Conservation (phyloP, 2,329 filamentous ascomycete genomes). For the Hypocreales sp. region DNA sequence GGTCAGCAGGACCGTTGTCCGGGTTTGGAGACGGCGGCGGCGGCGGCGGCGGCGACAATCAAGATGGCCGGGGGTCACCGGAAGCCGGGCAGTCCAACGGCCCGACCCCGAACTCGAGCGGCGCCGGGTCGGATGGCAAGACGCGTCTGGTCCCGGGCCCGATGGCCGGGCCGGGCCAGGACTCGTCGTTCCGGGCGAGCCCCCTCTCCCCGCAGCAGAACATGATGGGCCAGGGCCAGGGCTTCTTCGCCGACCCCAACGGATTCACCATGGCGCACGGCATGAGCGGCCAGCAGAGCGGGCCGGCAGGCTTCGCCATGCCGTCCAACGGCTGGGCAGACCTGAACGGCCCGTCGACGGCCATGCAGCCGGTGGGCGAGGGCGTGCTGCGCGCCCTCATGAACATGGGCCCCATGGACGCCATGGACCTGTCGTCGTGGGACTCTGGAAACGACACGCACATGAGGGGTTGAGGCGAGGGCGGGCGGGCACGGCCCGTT, state of each 20-base stretch:
- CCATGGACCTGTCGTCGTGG: slow-evolving; percentile 39
- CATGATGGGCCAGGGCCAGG: slow-evolving; percentile 18
- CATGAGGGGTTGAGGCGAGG: slow-evolving; percentile 4
- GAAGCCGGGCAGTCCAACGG: slow-evolving; percentile 34
- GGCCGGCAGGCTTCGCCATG: slow-evolving; percentile 21
- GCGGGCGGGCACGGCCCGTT: too few relatives aligned
- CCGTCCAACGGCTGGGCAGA: slow-evolving; percentile 27
- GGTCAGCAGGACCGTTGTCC: slow-evolving; percentile 11
- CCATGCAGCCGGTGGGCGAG: slow-evolving; percentile 39
- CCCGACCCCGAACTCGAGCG: slow-evolving; percentile 45
- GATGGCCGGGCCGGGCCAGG: slow-evolving; percentile 20
- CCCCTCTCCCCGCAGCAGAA: slow-evolving; percentile 30
- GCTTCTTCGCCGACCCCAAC: slow-evolving; percentile 23
- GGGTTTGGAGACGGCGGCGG: slow-evolving; percentile 28
- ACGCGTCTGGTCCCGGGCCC: slow-evolving; percentile 13
- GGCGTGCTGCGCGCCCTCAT: slow-evolving; percentile 41
- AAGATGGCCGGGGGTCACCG: slow-evolving; percentile 32
- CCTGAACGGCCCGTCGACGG: slow-evolving; percentile 21
- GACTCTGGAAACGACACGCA: slow-evolving; percentile 18
- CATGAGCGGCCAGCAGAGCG: slow-evolving; percentile 8
- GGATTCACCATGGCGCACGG: slow-evolving; percentile 17
- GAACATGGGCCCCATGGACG: slow-evolving; percentile 44
- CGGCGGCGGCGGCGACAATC: slow-evolving; percentile 15
- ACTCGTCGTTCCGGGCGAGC: slow-evolving; percentile 35
- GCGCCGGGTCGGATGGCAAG: slow-evolving; percentile 13